Conservation (phyloP, 352 stramenopile genomes). For the Globisporangium yorkense region DNA sequence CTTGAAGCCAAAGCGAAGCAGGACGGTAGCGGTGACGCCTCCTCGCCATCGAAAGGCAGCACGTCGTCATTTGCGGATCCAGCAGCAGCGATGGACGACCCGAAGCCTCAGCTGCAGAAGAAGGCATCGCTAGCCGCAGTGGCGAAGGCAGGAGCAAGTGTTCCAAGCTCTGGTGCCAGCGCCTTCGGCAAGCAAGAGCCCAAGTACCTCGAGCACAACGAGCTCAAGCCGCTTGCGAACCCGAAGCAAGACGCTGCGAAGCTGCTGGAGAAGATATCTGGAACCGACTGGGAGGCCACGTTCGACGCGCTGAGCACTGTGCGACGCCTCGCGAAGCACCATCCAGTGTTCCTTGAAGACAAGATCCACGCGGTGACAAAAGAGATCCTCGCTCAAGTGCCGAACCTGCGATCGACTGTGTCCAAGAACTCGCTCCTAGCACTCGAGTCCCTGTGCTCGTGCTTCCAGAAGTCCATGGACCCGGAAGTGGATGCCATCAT, state of each 20-base stretch:
- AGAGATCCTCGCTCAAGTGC: constrained; percentile 55
- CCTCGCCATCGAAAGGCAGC: not conserved
- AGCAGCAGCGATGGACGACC: not conserved
- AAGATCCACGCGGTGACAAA: constrained; percentile 39
- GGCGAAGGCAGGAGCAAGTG: not conserved
- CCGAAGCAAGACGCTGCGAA: constrained; percentile 46
- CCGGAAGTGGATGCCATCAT: constrained; percentile 53
- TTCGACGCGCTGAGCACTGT: constrained; percentile 64
- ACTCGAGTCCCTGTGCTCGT: constrained; percentile 50
- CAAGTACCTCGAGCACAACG: constrained; percentile 52
- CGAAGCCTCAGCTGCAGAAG: constrained; percentile 1
- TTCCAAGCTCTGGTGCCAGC: not conserved
- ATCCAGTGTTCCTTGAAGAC: constrained; percentile 33
- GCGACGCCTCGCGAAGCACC: constrained; percentile 47
- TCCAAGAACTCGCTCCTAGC: constrained; percentile 74
- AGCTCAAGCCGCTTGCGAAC: constrained; percentile 51
- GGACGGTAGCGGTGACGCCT: constrained; percentile 9
- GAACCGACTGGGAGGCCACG: constrained; percentile 50
- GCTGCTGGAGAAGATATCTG: constrained; percentile 26
- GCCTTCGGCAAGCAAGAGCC: constrained; percentile 49
- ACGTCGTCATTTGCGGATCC: not conserved
- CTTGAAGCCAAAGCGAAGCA: constrained; percentile 59
- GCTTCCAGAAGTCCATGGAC: constrained; percentile 45
- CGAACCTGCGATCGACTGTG: constrained; percentile 63
- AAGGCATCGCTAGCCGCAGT: not conserved